These are phyloP conservation scores for Pyrenochaeta sp. DNA, from an alignment of 2,329 filamentous ascomycete genomes.

Conservation along the genomic window DNA sequence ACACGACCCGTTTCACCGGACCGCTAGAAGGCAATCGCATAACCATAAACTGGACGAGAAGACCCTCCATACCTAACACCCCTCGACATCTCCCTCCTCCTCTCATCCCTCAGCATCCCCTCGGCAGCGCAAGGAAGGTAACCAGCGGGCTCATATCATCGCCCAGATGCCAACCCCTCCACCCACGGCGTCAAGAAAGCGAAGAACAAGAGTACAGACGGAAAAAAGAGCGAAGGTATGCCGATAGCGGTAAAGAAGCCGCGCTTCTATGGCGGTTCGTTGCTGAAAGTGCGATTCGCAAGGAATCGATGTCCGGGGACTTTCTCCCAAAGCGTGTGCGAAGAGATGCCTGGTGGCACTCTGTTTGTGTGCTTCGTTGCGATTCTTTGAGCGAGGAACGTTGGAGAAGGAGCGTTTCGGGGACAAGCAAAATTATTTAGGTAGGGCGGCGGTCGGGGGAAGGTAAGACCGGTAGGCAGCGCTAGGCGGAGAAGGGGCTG, in stretches of 20 bases:
- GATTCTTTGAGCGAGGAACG: slow-evolving; percentile 99
- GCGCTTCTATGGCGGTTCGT: slow-evolving; percentile 99
- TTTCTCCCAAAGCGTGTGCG: slow-evolving; percentile 95
- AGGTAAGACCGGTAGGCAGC: slow-evolving; percentile 29
- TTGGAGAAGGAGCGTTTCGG: slow-evolving; percentile 51
- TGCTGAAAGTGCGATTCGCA: slow-evolving; percentile 74
- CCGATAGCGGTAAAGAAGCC: slow-evolving; percentile 66
- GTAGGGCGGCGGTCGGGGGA: slow-evolving; percentile 22
- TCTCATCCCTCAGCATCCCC: slow-evolving; percentile 33
- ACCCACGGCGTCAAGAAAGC: slow-evolving; percentile 27
- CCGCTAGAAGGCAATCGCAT: slow-evolving; percentile 83
- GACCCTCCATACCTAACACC: slow-evolving; percentile 57
- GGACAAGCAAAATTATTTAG: slow-evolving; percentile 31
- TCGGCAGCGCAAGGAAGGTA: slow-evolving; percentile 42
- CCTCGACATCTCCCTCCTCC: slow-evolving; percentile 38
- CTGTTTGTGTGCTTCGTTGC: slow-evolving; percentile 98
- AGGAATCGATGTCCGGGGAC: slow-evolving; percentile 90
- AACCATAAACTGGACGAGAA: slow-evolving; percentile 94
- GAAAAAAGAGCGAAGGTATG: slow-evolving; percentile 58
- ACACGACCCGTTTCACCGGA: slow-evolving; percentile 46
- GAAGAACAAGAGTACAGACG: slow-evolving; percentile 59
- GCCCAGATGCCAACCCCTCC: slow-evolving; percentile 67
- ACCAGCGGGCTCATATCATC: slow-evolving; percentile 88
- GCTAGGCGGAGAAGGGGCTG: slow-evolving; percentile 38
- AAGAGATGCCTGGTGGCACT: slow-evolving; percentile 51